Evolutionary conservation across 169 alveolate genomes (phyloP), one percentile per base, ranked within the genome.

Genomic region (Eimeria sp.): DNA sequence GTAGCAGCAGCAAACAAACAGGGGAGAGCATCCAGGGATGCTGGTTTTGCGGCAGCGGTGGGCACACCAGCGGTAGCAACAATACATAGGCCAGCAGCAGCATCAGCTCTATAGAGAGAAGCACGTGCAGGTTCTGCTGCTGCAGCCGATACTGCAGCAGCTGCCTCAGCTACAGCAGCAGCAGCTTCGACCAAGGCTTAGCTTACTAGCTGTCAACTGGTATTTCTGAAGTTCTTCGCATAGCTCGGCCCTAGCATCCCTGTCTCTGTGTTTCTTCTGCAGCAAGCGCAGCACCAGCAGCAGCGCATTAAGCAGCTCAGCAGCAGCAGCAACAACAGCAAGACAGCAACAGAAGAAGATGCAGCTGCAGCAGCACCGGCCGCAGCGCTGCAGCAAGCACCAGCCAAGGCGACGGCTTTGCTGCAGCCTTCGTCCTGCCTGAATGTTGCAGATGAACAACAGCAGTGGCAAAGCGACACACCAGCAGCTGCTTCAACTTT

Each of bases 241-340:
- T 33, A 68, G 58, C 72, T 43, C 72, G 11, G 85, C 83, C 40
- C 25, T 68, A 3, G n/a, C 58, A n/a, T 46, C 95, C 54, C 33
- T 88, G 54, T 83, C 80, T 54, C 11, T 66, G 74, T 91, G 93
- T 68, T 91, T 68, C 87, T 74, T 46, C 96, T 80, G 87, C 72
- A 40, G 68, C 91, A 82, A 74, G 80, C 88, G 13, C 74, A 83
- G n/a, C 74, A 58, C 16, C 37, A 33, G 58, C 8, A n/a, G n/a
- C 60, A 33, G n/a, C 60, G n/a, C 6, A 8, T 30, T 0, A 68
- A 11, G 20, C 20, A 68, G 77, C 14, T 56, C 25, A 68, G 13
- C 40, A 52, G 64, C 20, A 8, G 43, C 40, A 43, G 13, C 60
- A 77, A 46, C n/a, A 40, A 25, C 33, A 43, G 18, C 87, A 46